These are phyloP conservation scores for Dothideomycetes sp. DNA, from an alignment of 2,329 filamentous ascomycete species.

Conservation along the genomic window DNA sequence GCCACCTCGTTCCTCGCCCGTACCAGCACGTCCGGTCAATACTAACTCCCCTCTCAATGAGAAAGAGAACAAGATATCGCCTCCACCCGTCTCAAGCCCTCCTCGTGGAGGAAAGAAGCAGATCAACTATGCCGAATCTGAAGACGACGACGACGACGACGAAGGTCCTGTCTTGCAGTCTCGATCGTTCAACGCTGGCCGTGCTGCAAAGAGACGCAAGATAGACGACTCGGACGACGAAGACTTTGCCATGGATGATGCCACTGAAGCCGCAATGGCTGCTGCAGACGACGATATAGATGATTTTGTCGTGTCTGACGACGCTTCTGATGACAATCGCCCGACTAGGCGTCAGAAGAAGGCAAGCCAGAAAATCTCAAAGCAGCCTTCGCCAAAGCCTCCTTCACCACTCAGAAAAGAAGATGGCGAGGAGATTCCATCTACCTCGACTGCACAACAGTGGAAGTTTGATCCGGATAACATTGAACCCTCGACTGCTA, in stretches of 20 bases:
- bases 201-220: conserved; percentile 48
- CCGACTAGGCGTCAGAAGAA: conserved; percentile 59
- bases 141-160: conserved; percentile 63
- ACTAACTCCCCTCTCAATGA: conserved; percentile 39
- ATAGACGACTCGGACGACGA: conserved; percentile 59
- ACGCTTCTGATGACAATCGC: conserved; percentile 58
- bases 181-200: conserved; percentile 36
- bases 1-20: conserved; percentile 35
- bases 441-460: conserved; percentile 61
- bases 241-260: conserved; percentile 52
- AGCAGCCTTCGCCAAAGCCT: conserved; percentile 32
- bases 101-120: conserved; percentile 65
- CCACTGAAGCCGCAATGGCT: conserved; percentile 45
- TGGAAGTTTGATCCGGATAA: conserved; percentile 68
- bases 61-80: conserved; percentile 42
- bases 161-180: conserved; percentile 57
- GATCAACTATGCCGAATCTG: conserved; percentile 79
- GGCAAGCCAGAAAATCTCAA: conserved; percentile 47
- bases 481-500: conserved; percentile 32
- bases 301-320: conserved; percentile 81
- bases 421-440: conserved; percentile 43
- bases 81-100: conserved; percentile 52
- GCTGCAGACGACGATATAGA: conserved; percentile 65
- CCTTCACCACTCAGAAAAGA: too few species aligned
- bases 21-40: conserved; percentile 41